Percentiles rank a stretch among this genome's conserved stretches.
Evolutionary conservation across 2,329 filamentous ascomycete genomes (phyloP).

Genomic region (Paraphaeosphaeria sporulosa): DNA sequence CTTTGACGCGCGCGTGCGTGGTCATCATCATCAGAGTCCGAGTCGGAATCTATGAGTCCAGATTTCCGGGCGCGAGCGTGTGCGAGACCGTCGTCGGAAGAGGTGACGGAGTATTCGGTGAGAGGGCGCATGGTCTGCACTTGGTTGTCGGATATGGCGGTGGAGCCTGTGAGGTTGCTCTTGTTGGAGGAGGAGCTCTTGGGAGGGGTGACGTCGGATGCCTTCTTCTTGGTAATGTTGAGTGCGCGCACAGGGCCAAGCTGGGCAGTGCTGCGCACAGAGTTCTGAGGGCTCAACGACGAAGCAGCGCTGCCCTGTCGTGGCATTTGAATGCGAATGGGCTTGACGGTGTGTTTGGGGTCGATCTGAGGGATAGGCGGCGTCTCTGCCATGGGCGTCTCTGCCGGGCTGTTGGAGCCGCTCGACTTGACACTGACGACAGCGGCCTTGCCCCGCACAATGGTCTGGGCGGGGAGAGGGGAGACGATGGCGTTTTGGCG

Average conservation of each 20-base stretch:
- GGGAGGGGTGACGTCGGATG: conserved; percentile 34
- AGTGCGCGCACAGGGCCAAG: conserved; percentile 56
- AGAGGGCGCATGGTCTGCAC: conserved; percentile 37
- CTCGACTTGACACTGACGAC: conserved; percentile 89
- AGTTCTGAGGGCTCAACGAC: conserved; percentile 43
- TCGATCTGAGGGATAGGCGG: conserved; percentile 80
- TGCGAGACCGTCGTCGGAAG: conserved; percentile 39
- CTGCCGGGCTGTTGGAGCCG: conserved; percentile 62
- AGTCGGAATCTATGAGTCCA: conserved; percentile 37
- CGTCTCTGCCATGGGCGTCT: conserved; percentile 57
- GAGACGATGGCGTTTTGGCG: conserved; percentile 87
- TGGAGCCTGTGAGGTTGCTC: conserved; percentile 32
- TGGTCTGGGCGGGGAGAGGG: conserved; percentile 80
- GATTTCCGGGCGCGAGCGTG: conserved; percentile 43
- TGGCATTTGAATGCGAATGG: conserved; percentile 53
- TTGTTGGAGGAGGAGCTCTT: conserved; percentile 36
- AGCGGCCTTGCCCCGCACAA: conserved; percentile 86
- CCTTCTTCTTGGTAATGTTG: conserved; percentile 53
- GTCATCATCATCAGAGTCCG: conserved; percentile 45
- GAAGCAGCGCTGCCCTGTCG: conserved; percentile 32
- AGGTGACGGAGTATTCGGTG: conserved; percentile 41
- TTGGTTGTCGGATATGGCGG: conserved; percentile 22
- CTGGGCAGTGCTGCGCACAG: conserved; percentile 48
- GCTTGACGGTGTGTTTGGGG: conserved; percentile 54
- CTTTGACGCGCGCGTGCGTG: conserved; percentile 43